Evolutionary conservation across 768 basidiomycete genomes (phyloP).

Genomic region (Lactifluus pinguis): DNA sequence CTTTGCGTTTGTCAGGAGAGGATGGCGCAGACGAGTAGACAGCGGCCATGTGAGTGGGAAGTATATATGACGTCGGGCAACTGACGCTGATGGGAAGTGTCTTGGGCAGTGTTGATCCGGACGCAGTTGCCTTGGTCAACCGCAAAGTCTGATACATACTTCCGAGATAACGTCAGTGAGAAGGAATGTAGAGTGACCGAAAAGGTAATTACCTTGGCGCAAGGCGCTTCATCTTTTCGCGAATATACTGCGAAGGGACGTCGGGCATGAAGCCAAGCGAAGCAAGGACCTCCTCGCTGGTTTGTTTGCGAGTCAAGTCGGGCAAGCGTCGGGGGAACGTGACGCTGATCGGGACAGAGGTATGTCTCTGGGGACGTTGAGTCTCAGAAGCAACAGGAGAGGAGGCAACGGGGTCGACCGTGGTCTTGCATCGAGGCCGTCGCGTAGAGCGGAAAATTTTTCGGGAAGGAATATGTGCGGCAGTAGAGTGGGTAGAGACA

Average conservation of each 20-base stretch:
- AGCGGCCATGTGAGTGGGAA: conserved; percentile 18
- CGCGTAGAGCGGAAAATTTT: background rate
- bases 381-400: background rate
- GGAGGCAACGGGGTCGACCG: background rate
- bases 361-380: background rate
- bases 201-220: background rate
- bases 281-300: conserved; percentile 5
- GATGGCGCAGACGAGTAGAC: conserved; percentile 17
- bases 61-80: background rate
- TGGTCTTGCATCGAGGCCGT: background rate
- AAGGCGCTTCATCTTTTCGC: conserved; percentile 6
- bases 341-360: background rate
- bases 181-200: background rate
- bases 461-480: background rate
- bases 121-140: conserved; percentile 5
- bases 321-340: conserved; percentile 4
- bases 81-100: conserved; percentile 7
- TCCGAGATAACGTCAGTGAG: background rate
- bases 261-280: conserved; percentile 4
- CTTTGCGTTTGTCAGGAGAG: background rate
- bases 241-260: conserved; percentile 7
- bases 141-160: conserved; percentile 18
- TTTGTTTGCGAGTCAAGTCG: conserved; percentile 2
- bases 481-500: background rate
- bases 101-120: conserved; percentile 12